These are phyloP conservation scores for Lentinus polychrous DNA, from an alignment of 1,284 basidiomycete species.

Conservation along the genomic window DNA sequence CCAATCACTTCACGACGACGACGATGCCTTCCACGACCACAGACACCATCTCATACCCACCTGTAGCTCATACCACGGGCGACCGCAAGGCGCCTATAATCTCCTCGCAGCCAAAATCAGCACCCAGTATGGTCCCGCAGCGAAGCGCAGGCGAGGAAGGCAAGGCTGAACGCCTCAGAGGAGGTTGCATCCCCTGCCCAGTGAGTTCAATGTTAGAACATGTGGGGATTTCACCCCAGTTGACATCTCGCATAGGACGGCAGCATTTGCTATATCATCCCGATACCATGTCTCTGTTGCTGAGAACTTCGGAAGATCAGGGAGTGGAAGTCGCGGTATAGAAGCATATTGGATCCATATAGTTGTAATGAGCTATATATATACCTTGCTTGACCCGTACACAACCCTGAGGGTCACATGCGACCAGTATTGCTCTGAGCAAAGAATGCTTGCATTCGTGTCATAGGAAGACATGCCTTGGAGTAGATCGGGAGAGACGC, in stretches of 20 bases:
- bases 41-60: slow-evolving; percentile 1
- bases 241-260: slow-evolving; percentile 8
- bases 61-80: background rate
- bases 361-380: background rate
- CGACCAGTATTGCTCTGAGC: too few relatives aligned
- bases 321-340: background rate
- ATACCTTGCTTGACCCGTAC: too few relatives aligned
- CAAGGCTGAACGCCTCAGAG: slow-evolving; percentile 11
- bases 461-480: too few relatives aligned
- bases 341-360: background rate
- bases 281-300: slow-evolving; percentile 14
- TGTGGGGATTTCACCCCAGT: background rate
- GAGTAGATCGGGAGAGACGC: background rate
- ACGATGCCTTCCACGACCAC: background rate
- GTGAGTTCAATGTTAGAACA: slow-evolving; percentile 4
- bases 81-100: background rate
- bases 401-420: background rate
- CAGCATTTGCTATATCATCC: slow-evolving; percentile 15
- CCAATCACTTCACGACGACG: background rate
- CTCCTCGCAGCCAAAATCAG: slow-evolving; percentile 1
- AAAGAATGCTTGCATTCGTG: too few relatives aligned
- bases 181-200: slow-evolving; percentile 16
- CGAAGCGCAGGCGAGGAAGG: background rate
- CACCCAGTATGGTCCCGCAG: background rate
- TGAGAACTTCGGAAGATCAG: slow-evolving; percentile 1